A percentile compares a stretch with the other conserved stretches of the same genome.
These are phyloP conservation scores for Piper longum DNA, from an alignment of 164 flowering plant genomes.

Conservation along the genomic window DNA sequence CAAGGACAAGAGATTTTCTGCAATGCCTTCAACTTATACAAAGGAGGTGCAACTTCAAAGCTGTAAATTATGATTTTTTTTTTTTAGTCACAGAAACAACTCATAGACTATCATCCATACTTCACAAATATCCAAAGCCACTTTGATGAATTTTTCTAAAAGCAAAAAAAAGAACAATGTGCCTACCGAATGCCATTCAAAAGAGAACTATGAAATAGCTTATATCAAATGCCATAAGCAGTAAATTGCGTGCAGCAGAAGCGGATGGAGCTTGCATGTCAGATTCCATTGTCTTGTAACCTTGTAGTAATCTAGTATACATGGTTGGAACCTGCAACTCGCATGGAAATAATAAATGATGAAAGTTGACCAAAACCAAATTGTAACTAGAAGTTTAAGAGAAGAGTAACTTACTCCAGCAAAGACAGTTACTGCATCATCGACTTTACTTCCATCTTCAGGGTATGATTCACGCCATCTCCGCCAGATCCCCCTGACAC, in stretches of 20 bases:
- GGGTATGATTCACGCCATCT: constrained; percentile 97
- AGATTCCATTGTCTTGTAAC: constrained; percentile 80
- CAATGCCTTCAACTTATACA: too few relatives aligned
- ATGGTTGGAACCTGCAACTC: constrained; percentile 81
- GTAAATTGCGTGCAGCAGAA: constrained; percentile 72
- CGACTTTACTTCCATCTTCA: constrained; percentile 35
- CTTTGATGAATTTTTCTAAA: not conserved
- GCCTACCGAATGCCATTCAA: not conserved
- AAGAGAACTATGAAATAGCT: not conserved
- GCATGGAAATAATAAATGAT: not conserved
- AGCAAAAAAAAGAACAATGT: not conserved
- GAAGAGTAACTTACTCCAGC: constrained; percentile 67
- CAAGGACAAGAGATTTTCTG: too few relatives aligned
- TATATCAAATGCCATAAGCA: constrained; percentile 63
- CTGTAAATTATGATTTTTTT: too few relatives aligned
- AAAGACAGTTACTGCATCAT: constrained; percentile 73
- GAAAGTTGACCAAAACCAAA: not conserved
- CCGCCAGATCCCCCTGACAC: constrained; percentile 97
- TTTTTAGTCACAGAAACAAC: too few relatives aligned
- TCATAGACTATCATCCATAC: too few relatives aligned
- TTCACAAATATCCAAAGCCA: not conserved
- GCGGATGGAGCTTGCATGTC: constrained; percentile 54
- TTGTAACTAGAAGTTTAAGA: not conserved
- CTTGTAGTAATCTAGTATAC: constrained; percentile 90
- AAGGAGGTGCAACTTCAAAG: too few relatives aligned